Percentiles rank a stretch among this genome's conserved stretches.
Conservation (phyloP, 192 early-diverging fungal genomes). For the Coemansia sp. region DNA sequence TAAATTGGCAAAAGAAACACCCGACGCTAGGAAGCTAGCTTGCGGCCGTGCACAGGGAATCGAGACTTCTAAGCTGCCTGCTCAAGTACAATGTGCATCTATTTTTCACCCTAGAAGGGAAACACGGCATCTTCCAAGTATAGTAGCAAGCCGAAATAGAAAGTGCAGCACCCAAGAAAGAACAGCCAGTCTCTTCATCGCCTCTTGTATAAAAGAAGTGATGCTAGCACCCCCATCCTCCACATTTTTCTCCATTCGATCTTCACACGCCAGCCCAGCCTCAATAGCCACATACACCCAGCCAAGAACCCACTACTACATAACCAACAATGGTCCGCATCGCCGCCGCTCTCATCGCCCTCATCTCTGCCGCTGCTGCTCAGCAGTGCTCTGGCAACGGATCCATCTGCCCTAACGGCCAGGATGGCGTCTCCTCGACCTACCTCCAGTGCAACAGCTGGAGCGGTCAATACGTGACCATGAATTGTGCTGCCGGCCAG, state of each 20-base stretch:
- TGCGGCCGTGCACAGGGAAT: not conserved
- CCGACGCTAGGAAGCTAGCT: not conserved
- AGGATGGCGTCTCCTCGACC: slow-evolving; percentile 48
- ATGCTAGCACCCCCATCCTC: not conserved
- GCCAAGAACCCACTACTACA: not conserved
- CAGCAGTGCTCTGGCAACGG: slow-evolving; percentile 45
- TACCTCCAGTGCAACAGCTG: slow-evolving; percentile 54
- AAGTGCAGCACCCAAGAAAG: not conserved
- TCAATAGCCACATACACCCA: not conserved
- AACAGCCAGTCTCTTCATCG: not conserved
- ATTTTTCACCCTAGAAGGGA: not conserved
- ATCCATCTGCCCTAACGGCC: slow-evolving; percentile 46
- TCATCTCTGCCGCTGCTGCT: slow-evolving; percentile 22
- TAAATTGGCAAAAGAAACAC: not conserved
- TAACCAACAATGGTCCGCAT: slow-evolving; percentile 35
- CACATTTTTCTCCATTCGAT: not conserved
- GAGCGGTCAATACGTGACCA: slow-evolving; percentile 25
- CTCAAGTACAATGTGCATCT: not conserved
- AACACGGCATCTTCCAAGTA: slow-evolving; percentile 3
- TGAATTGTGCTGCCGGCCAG: slow-evolving; percentile 38
- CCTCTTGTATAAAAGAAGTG: slow-evolving; percentile 3
- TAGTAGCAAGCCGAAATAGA: not conserved
- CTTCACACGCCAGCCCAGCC: not conserved
- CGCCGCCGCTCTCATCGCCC: slow-evolving; percentile 16
- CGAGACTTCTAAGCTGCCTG: slow-evolving; percentile 1